Evolutionary conservation across 306 rosid species (phyloP), one percentile per base, ranked within the genome.

Genomic region (Inga leiocalycina): DNA sequence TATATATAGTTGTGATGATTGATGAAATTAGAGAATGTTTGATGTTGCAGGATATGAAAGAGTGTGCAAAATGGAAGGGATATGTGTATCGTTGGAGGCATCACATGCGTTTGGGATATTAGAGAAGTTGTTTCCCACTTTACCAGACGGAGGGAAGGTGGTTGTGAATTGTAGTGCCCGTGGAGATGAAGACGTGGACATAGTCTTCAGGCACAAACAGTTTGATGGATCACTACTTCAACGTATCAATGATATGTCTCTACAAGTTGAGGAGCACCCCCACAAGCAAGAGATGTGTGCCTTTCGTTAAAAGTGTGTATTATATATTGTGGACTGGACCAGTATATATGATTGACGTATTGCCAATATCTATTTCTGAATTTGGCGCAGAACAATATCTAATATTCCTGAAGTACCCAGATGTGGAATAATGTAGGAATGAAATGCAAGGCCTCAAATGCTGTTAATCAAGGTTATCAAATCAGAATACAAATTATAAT

Each of bases 41-140:
- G 16, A 10, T 16, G 27, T 27, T 3, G 87, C 90, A 87, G 98
- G 97, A 0, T 92, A 62, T 64, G 44, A 83, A 35, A 84, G 88
- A 39, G 16, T 94, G 51, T 88, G 93, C 81, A 85, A 62, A 85
- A 52, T 92, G 79, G 98, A 94, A 82, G 98, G 98, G 19, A 92
- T 94, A 78, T 48, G 84, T 75, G 93, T 92, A 30, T 77, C 98
- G 0, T 45, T 92, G 74, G 97, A 94, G 69, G 89, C 98, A 0
- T 83, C 93, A 59, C 97, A 94, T 77, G 94, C 98, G 11, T 65
- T 92, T 44, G 98, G 91, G 27, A 87, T 84, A 37, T 83, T 92
- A 5, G 87, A 86, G 0, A 88, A 90, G 67, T 64, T 92, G 3
- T 74, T 83, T 71, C 93, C 97, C 0, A 83, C 88, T 19, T 46